phyloP scores from a whole-genome alignment of 148 eudicot genomes.

The Diospyros lotus region DNA sequence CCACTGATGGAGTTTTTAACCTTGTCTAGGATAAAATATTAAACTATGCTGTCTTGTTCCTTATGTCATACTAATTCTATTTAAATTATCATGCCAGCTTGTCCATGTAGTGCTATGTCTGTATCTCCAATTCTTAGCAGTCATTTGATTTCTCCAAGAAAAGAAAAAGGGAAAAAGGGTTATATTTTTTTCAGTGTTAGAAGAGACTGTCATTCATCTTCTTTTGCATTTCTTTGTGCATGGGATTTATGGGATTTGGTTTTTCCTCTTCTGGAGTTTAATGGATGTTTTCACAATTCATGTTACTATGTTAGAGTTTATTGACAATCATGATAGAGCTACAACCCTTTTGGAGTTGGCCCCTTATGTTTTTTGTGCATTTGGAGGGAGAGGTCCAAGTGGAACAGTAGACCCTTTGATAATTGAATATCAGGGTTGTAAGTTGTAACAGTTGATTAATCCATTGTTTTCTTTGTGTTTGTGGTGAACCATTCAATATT shows the following conservation, averaged over 20 bases:
- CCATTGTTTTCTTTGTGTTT: neutral
- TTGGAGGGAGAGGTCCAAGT: neutral
- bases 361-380: neutral
- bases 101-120: no score
- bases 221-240: neutral
- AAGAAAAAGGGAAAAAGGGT: neutral
- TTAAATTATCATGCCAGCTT: no score
- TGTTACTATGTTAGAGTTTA: neutral
- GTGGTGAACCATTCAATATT: no score
- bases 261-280: neutral
- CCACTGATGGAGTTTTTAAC: no score
- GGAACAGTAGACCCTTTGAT: neutral
- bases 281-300: neutral
- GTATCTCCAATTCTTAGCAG: no score
- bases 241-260: neutral
- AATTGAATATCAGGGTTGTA: neutral
- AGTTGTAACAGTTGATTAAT: neutral
- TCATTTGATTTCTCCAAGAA: no score
- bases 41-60: no score
- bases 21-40: no score
- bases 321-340: neutral
- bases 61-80: no score
- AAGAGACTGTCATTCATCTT: neutral
- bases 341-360: neutral
- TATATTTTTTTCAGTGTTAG: neutral